These are phyloP conservation scores for Pseudogymnoascus sp. DNA, from an alignment of 2,329 filamentous ascomycete genomes.

Conservation along the genomic window DNA sequence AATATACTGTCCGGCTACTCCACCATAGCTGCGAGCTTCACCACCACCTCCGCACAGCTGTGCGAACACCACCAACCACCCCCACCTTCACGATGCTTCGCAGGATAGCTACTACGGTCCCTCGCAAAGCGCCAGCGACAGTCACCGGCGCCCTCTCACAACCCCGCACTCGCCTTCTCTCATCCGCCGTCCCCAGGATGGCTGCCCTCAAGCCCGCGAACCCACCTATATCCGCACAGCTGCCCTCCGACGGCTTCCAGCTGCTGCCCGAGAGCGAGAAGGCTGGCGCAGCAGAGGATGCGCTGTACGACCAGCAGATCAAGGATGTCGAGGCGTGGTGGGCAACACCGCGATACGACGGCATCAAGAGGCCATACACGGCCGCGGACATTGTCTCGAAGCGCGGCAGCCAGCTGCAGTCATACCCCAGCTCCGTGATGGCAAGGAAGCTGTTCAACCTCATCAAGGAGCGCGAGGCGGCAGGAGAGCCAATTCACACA, in stretches of 20 bases:
- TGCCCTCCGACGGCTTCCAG: slow-evolving; percentile 68
- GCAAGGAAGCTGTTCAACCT: slow-evolving; percentile 90
- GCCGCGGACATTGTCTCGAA: slow-evolving; percentile 90
- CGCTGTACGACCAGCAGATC: slow-evolving; percentile 74
- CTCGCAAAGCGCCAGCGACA: slow-evolving; percentile 18
- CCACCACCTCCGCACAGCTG: neutral
- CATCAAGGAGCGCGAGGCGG: slow-evolving; percentile 66
- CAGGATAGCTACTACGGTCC: slow-evolving; percentile 20
- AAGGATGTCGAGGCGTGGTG: slow-evolving; percentile 87
- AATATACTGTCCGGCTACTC: neutral
- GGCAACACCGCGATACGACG: slow-evolving; percentile 73
- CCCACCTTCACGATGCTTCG: slow-evolving; percentile 23
- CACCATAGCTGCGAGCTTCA: neutral
- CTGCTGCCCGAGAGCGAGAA: slow-evolving; percentile 72
- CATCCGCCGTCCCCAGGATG: slow-evolving; percentile 21
- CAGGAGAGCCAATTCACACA: slow-evolving; percentile 86
- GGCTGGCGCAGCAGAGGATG: slow-evolving; percentile 72
- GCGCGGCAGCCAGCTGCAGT: slow-evolving; percentile 76
- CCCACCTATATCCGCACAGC: slow-evolving; percentile 21
- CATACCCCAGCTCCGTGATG: slow-evolving; percentile 89
- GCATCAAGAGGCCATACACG: slow-evolving; percentile 86
- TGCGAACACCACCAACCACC: neutral
- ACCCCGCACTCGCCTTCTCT: slow-evolving; percentile 16
- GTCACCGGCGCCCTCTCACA: slow-evolving; percentile 13
- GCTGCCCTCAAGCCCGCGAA: slow-evolving; percentile 18